Percentiles rank a stretch among this genome's conserved stretches.
Conservation (phyloP, 129 eudicot genomes). For the Scalesia atractyloides region DNA sequence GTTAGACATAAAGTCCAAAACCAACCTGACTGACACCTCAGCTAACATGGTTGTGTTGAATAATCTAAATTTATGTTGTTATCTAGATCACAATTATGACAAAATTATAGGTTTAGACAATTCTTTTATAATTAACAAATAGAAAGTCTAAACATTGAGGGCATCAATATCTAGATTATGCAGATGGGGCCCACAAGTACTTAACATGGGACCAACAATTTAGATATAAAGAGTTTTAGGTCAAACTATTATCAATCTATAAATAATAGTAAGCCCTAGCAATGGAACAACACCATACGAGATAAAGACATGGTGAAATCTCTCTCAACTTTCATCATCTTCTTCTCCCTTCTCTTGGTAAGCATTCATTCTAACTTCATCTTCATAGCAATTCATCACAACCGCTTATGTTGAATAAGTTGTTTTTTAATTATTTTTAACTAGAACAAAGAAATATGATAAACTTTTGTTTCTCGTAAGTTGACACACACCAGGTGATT, state of each 20-base stretch:
- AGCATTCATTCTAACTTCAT: constrained; percentile 19
- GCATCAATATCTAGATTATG: constrained; percentile 10
- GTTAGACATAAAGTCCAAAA: constrained; percentile 8
- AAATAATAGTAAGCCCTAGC: constrained; percentile 29
- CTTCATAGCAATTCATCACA: background rate
- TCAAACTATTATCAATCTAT: constrained; percentile 41
- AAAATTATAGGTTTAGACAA: constrained; percentile 13
- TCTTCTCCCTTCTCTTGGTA: constrained; percentile 49
- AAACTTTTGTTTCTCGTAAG: background rate
- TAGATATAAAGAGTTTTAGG: constrained; percentile 22
- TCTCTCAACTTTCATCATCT: constrained; percentile 37
- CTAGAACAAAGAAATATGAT: background rate
- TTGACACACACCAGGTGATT: background rate
- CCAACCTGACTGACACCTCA: constrained; percentile 19
- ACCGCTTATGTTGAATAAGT: background rate
- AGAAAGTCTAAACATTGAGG: constrained; percentile 16
- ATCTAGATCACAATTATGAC: constrained; percentile 16
- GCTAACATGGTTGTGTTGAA: constrained; percentile 30
- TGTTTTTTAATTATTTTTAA: background rate
- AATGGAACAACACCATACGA: constrained; percentile 18
- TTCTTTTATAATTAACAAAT: background rate
- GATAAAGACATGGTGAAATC: constrained; percentile 37
- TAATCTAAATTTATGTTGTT: constrained; percentile 14
- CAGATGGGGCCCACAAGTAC: constrained; percentile 24
- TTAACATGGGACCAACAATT: constrained; percentile 24